Evolutionary conservation across 768 basidiomycete genomes (phyloP).

Genomic region (Kwoniella sp.): DNA sequence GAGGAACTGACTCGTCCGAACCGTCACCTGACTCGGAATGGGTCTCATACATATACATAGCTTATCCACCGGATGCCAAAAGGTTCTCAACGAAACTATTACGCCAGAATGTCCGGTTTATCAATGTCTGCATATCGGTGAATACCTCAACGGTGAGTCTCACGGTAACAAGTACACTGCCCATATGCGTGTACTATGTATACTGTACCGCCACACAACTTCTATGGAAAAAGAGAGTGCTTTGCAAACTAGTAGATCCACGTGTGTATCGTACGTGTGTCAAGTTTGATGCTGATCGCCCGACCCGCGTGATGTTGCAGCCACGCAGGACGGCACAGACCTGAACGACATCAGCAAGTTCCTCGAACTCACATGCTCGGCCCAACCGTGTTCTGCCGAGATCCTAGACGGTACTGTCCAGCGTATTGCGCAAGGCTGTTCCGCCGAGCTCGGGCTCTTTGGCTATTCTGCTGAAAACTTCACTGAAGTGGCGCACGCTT

Average conservation of each 20-base stretch:
- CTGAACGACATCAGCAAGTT: not conserved
- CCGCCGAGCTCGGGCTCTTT: not conserved
- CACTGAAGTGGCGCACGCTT: not conserved
- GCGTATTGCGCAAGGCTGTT: not conserved
- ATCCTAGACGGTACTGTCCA: not conserved
- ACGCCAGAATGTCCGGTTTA: not conserved
- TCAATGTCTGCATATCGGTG: not conserved
- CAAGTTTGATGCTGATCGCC: too few relatives aligned
- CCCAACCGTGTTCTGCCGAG: not conserved
- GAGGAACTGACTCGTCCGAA: too few relatives aligned
- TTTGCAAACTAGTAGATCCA: too few relatives aligned
- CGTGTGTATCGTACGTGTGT: too few relatives aligned
- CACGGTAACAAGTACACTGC: too few relatives aligned
- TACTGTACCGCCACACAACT: too few relatives aligned
- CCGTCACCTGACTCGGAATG: too few relatives aligned
- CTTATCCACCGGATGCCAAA: not conserved
- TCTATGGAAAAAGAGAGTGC: too few relatives aligned
- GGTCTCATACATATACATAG: not conserved
- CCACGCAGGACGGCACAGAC: not conserved
- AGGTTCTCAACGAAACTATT: not conserved
- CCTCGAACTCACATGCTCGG: not conserved
- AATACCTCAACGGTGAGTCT: not conserved
- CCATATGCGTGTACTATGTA: too few relatives aligned
- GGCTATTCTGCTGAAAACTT: not conserved
- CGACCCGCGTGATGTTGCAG: not conserved